A percentile compares a stretch with the other conserved stretches of the same genome.
These are phyloP conservation scores for Boletus rufocinnamomeus DNA, from an alignment of 768 basidiomycete species.

Conservation along the genomic window DNA sequence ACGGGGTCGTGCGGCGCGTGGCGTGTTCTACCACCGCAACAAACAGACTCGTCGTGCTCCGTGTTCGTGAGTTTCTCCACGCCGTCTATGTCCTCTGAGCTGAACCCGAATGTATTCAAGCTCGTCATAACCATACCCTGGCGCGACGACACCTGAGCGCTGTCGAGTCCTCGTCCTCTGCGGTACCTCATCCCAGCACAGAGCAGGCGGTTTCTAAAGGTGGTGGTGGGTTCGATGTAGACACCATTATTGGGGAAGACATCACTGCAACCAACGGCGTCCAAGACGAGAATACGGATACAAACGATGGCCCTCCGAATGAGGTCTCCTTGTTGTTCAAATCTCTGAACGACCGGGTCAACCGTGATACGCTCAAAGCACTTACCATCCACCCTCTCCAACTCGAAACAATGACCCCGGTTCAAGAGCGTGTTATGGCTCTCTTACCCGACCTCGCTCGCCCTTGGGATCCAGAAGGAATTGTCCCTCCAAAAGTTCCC, in stretches of 20 bases:
- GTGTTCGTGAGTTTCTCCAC: slow-evolving; percentile 19
- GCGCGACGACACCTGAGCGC: slow-evolving; percentile 10
- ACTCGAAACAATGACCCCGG: slow-evolving; percentile 71
- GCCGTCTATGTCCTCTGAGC: background rate
- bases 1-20: background rate
- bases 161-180: slow-evolving; percentile 1
- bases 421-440: slow-evolving; percentile 78
- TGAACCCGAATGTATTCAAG: slow-evolving; percentile 4
- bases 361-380: slow-evolving; percentile 52
- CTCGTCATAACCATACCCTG: background rate
- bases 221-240: background rate
- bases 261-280: background rate
- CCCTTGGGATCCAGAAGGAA: slow-evolving; percentile 46
- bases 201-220: background rate
- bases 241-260: background rate
- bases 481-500: background rate
- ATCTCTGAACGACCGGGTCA: slow-evolving; percentile 41
- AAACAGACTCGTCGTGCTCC: background rate
- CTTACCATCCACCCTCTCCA: slow-evolving; percentile 65
- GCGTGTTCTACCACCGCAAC: background rate
- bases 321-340: slow-evolving; percentile 30
- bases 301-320: background rate
- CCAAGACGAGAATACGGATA: background rate
- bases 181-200: background rate
- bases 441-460: slow-evolving; percentile 70